Evolutionary conservation across 805 yeast genomes (phyloP), one percentile per base, ranked within the genome.

Genomic region (Metschnikowia kofuensis): DNA sequence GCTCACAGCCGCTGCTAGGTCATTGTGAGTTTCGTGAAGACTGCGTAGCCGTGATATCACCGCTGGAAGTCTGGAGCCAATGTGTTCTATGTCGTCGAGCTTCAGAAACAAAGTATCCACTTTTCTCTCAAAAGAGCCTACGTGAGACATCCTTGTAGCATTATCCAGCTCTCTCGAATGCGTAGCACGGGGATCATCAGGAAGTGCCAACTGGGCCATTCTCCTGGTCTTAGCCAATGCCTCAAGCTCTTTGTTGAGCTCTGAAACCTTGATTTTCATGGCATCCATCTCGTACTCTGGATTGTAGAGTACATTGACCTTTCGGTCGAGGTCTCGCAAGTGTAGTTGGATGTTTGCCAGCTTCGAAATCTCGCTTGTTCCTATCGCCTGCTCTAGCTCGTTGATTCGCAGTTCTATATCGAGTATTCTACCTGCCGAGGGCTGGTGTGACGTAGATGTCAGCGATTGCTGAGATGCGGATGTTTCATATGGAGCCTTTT

Each of bases 21-120:
- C 69, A 7, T 62, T 46, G 51, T 74, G 77, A 2, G 70, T 61
- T 2, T 51, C 47, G 45, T 69, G 66, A 38, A 74, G 60, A 2
- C 66, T 50, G 38, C 65, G 63, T 35, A 74, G 60, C 30, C 78
- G 47, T 8, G 46, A 35, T 0, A 70, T 35, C 9, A 70, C 35
- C 6, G 56, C 44, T 0, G 74, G 74, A 6, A 68, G 58, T 10
- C 48, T 40, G 11, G 47, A 39, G 28, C 56, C 60, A 26, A 61
- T 49, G 2, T 41, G 48, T 10, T 64, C 66, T 40, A 72, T 56
- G 4, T 62, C 62, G 1, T 62, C 64, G 13, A 73, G 45, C 31
- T 49, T 54, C n/a, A 45, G 45, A 41, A 62, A 60, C 10, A 72
- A 42, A 37, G 57, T 64, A 36, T 62, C 60, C 21, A 73, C 55